These are phyloP conservation scores for Aureobasidium vineae DNA, from an alignment of 2,329 filamentous ascomycete genomes.

Conservation along the genomic window DNA sequence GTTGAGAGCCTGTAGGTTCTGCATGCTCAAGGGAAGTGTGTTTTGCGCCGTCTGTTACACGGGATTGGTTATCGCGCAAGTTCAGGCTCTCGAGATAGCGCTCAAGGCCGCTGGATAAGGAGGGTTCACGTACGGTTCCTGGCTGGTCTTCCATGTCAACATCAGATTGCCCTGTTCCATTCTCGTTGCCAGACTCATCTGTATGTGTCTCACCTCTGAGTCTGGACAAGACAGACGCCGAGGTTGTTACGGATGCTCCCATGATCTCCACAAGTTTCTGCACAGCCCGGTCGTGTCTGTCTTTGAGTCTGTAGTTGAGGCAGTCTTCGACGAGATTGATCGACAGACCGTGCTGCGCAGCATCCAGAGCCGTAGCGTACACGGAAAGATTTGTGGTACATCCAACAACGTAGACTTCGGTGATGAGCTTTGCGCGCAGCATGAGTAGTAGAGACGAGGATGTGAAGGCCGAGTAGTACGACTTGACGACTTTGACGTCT, in stretches of 20 bases:
- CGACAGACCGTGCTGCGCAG: conserved; percentile 80
- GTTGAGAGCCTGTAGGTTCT: conserved; percentile 43
- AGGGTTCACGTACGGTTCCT: conserved; percentile 23
- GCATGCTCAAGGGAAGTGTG: conserved; percentile 33
- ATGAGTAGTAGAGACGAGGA: conserved; percentile 69
- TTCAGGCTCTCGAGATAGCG: background rate
- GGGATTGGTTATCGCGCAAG: conserved; percentile 1
- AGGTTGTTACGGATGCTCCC: conserved; percentile 64
- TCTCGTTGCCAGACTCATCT: conserved; percentile 23
- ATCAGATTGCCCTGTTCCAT: conserved; percentile 15
- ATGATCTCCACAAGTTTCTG: conserved; percentile 70
- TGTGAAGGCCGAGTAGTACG: conserved; percentile 84
- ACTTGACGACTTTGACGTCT: conserved; percentile 63
- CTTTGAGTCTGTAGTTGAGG: conserved; percentile 71
- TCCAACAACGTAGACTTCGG: conserved; percentile 85
- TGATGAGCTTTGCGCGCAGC: conserved; percentile 83
- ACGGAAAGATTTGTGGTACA: conserved; percentile 84
- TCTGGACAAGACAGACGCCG: conserved; percentile 53
- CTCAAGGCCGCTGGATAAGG: background rate
- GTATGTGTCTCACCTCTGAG: conserved; percentile 21
- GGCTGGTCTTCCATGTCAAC: conserved; percentile 16
- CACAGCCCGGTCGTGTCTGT: conserved; percentile 68
- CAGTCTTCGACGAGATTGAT: conserved; percentile 88
- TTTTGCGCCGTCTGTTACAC: background rate
- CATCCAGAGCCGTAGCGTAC: conserved; percentile 87